Evolutionary conservation across 345 rosid genomes (phyloP).

Genomic region (Euphorbia lathyris): DNA sequence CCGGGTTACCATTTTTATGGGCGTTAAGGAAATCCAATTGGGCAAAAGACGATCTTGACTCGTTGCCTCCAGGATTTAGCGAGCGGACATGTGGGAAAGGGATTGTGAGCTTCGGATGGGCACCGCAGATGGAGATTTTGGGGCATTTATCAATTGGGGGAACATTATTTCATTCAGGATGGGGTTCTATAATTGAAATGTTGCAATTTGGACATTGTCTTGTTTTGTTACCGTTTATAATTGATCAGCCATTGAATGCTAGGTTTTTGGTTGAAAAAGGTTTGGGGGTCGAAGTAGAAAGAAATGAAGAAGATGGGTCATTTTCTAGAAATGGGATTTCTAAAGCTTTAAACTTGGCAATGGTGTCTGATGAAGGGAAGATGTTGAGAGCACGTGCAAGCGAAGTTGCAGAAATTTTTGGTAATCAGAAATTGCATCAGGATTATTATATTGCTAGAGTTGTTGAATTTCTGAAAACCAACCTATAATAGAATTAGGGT

Average conservation of each 20-base stretch:
- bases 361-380: conserved; percentile 23
- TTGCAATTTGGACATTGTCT: conserved; percentile 22
- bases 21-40: conserved; percentile 26
- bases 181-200: conserved; percentile 22
- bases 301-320: conserved; percentile 27
- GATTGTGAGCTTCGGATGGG: conserved; percentile 26
- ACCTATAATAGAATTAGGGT: too few relatives aligned
- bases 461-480: conserved; percentile 20
- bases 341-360: conserved; percentile 19
- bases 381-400: conserved; percentile 2
- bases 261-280: conserved; percentile 26
- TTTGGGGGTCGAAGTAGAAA: conserved; percentile 20
- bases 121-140: conserved; percentile 22
- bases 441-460: conserved; percentile 14
- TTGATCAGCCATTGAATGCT: conserved; percentile 22
- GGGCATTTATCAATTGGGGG: conserved; percentile 19
- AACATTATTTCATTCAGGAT: conserved; percentile 20
- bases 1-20: conserved; percentile 34
- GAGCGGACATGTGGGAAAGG: conserved; percentile 6
- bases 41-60: conserved; percentile 22
- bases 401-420: conserved; percentile 17
- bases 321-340: conserved; percentile 18
- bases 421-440: conserved; percentile 17
- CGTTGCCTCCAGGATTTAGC: conserved; percentile 20
- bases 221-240: conserved; percentile 12